These are phyloP conservation scores for Sarocladium kiliense DNA, from an alignment of 2,329 filamentous ascomycete species.

Conservation along the genomic window DNA sequence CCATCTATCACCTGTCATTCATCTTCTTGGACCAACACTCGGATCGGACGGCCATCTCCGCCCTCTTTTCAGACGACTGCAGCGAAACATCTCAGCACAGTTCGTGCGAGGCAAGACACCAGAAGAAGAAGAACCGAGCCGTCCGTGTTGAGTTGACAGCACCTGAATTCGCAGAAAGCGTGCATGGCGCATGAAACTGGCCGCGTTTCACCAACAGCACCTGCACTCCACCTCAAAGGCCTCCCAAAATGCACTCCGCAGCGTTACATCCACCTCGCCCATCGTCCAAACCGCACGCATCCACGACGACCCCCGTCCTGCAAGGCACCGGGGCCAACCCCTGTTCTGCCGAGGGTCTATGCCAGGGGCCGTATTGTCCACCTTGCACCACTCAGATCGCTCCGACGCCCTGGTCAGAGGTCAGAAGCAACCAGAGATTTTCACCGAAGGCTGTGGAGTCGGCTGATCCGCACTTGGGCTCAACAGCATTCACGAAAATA, in stretches of 20 bases:
- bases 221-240: constrained; percentile 6
- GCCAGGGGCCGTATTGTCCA: neutral
- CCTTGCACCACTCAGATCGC: constrained; percentile 3
- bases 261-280: constrained; percentile 1
- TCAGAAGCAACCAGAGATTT: neutral
- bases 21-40: neutral
- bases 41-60: constrained; percentile 3
- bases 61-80: neutral
- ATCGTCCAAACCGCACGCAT: neutral
- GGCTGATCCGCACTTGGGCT: neutral
- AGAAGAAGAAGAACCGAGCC: neutral
- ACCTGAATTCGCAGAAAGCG: neutral
- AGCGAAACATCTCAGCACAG: neutral
- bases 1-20: neutral
- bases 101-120: neutral
- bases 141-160: neutral
- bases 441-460: neutral
- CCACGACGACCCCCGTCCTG: neutral
- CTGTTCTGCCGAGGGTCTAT: neutral
- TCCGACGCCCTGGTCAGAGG: neutral
- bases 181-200: constrained; percentile 4
- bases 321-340: neutral
- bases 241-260: neutral
- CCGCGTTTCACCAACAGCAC: constrained; percentile 9
- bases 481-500: neutral